Evolutionary conservation across 805 yeast genomes (phyloP), one percentile per base, ranked within the genome.

Genomic region (Blastobotrys parvus): DNA sequence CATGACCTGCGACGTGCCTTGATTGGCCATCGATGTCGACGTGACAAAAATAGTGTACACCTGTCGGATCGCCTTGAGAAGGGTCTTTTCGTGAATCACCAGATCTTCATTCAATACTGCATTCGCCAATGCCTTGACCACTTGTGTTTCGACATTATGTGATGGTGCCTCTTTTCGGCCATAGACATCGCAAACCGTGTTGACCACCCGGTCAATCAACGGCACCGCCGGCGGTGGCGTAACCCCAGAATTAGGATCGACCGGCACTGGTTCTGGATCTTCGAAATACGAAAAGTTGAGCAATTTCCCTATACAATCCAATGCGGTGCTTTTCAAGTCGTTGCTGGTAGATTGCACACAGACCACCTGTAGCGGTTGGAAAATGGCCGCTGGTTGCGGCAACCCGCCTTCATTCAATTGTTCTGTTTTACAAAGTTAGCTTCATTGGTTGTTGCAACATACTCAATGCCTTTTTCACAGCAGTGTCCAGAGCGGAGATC

Each of bases 161-260:
- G 89, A 94, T 0, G 97, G 87, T 1, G 88, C 87, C 61, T 92
- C 98, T 33, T 94, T 94, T 48, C 82, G 85, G n/a, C n/a, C n/a
- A 60, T 86, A 90, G 51, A 94, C 83, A 20, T 81, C 78, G 19
- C 92, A 77, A 18, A 89, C 84, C 13, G 88, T 83, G 50, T 82
- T 82, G 34, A 90, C 83, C 0, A 94, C 87, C 19, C 83, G 82
- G 58, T 85, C 92, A 23, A 92, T 78, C 47, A 86, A 58, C 18
- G 72, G 71, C 16, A 77, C 70, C 38, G 74, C 74, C 21, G 74
- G 74, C 6, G 74, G 75, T 1, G 74, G 77, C 0, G 75, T 69
- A 15, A 76, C 74, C 32, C 71, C 69, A 19, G 64, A 62, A 11
- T 58, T 61, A 6, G 60, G 64, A 4, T 57, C 60, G 16, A 56